phyloP scores from a whole-genome alignment of 2,329 filamentous ascomycete genomes.

The Exophiala spinifera region DNA sequence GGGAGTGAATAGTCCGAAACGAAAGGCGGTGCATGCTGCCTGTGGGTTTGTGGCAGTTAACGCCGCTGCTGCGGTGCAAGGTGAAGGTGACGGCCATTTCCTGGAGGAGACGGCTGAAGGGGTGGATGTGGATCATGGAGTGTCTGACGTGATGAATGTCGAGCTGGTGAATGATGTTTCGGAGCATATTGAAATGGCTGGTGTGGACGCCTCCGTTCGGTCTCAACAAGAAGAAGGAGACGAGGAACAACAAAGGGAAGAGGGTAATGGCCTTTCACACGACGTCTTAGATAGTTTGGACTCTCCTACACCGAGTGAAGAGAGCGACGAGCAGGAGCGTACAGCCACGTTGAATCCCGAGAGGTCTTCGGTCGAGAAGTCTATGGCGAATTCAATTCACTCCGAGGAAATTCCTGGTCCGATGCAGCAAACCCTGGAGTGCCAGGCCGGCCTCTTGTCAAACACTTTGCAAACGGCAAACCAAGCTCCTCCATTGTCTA shows the following conservation, averaged over 20 bases:
- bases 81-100: background rate
- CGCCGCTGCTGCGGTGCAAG: background rate
- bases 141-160: too few species aligned
- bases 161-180: too few species aligned
- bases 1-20: constrained; percentile 15
- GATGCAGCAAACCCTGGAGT: background rate
- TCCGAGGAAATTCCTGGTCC: background rate
- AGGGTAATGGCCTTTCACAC: background rate
- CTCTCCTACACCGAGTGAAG: background rate
- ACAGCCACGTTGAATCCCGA: background rate
- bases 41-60: constrained; percentile 1
- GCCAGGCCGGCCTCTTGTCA: background rate
- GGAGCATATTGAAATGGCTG: too few species aligned
- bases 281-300: constrained; percentile 6
- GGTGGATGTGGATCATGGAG: background rate
- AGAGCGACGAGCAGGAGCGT: background rate
- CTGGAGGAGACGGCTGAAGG: background rate
- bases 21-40: constrained; percentile 5
- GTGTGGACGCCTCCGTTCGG: too few species aligned
- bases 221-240: background rate
- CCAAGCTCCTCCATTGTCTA: background rate
- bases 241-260: background rate
- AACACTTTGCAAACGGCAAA: background rate
- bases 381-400: too few species aligned
- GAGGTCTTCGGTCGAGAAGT: too few species aligned